phyloP scores from a whole-genome alignment of 2,329 filamentous ascomycete genomes.

The Tolypocladium amazonense region DNA sequence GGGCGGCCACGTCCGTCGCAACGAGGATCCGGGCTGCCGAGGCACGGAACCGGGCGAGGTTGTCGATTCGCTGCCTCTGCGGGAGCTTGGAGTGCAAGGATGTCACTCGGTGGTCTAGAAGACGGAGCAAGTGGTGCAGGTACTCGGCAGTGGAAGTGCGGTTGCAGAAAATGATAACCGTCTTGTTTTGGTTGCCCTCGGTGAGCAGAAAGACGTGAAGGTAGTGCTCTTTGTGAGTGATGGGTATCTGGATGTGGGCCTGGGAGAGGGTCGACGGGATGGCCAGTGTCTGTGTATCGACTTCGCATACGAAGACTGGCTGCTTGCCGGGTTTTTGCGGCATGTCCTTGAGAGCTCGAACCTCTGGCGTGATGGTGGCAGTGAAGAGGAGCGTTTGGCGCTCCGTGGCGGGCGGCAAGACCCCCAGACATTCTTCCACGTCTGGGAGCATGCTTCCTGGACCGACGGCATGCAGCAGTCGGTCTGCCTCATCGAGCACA shows the following conservation, averaged over 20 bases:
- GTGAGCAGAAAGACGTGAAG: conserved; percentile 82
- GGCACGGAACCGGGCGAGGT: conserved; percentile 85
- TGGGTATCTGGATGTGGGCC: conserved; percentile 76
- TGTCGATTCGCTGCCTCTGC: conserved; percentile 75
- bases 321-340: conserved; percentile 58
- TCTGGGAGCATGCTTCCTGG: conserved; percentile 89
- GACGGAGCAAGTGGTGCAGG: conserved; percentile 76
- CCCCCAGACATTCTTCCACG: conserved; percentile 76
- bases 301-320: conserved; percentile 81
- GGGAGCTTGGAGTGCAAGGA: conserved; percentile 80
- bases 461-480: conserved; percentile 63
- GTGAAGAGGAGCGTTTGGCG: conserved; percentile 96
- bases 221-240: conserved; percentile 91
- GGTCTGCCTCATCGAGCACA: conserved; percentile 92
- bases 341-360: conserved; percentile 73
- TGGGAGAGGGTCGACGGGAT: conserved; percentile 75
- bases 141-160: conserved; percentile 80
- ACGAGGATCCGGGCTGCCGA: conserved; percentile 81
- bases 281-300: conserved; percentile 64
- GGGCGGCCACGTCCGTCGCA: conserved; percentile 87
- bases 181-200: conserved; percentile 61
- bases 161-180: conserved; percentile 90
- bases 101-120: conserved; percentile 82
- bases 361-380: conserved; percentile 87
- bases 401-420: conserved; percentile 64